These are phyloP conservation scores for Cymbopogon citratus DNA, from an alignment of 176 grass and related monocot species.

Conservation along the genomic window DNA sequence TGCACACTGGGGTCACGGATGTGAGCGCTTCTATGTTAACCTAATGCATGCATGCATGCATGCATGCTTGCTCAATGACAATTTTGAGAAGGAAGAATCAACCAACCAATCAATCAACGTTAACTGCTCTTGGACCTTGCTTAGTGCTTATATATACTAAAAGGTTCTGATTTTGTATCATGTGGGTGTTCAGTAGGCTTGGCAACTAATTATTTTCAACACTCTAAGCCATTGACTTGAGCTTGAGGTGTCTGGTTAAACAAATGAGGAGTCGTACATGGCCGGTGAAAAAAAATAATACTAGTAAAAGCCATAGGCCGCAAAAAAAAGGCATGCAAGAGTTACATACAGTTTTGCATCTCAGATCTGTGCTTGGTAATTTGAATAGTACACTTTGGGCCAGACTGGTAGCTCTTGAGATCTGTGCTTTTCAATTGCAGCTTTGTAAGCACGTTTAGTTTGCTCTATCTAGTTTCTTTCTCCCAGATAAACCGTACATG, in stretches of 20 bases:
- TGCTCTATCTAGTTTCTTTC: background rate
- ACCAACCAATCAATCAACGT: conserved; percentile 19
- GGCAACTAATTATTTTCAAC: background rate
- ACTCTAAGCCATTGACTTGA: conserved; percentile 40
- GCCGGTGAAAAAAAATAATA: background rate
- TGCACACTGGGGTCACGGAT: conserved; percentile 12
- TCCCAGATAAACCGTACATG: conserved; percentile 4
- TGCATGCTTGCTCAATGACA: conserved; percentile 1
- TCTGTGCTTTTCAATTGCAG: conserved; percentile 15
- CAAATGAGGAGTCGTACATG: background rate
- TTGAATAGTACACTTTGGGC: background rate
- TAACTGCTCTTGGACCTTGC: conserved; percentile 14
- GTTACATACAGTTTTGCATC: conserved; percentile 23
- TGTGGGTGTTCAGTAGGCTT: conserved; percentile 19
- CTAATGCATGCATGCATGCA: background rate
- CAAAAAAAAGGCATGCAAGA: background rate
- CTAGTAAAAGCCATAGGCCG: background rate
- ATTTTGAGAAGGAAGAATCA: conserved; percentile 17
- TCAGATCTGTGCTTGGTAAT: conserved; percentile 25
- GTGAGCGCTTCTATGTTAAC: background rate
- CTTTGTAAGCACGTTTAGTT: conserved; percentile 31
- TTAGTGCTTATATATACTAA: background rate
- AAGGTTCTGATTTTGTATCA: conserved; percentile 5
- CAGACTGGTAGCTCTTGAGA: conserved; percentile 13
- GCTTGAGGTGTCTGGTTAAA: conserved; percentile 19